Conservation (phyloP, 768 basidiomycete genomes). For the Rhodotorula graminis region DNA sequence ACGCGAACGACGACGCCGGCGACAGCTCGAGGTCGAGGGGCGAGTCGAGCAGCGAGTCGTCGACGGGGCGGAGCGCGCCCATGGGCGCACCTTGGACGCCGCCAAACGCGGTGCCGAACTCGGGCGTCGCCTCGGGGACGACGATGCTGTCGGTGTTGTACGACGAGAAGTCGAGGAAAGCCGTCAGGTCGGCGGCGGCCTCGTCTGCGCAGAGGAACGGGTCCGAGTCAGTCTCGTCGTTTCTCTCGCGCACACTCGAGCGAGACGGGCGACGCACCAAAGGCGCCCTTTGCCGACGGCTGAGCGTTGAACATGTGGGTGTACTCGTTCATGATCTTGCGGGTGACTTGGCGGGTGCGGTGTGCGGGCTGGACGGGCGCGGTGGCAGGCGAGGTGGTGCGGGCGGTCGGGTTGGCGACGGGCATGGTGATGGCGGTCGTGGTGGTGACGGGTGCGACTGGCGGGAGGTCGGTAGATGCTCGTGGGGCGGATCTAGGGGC, state of each 20-base stretch:
- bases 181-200: constrained; percentile 29
- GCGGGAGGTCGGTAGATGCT: not conserved
- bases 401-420: not conserved
- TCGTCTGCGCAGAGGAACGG: constrained; percentile 3
- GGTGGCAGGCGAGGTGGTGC: not conserved
- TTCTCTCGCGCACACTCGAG: not conserved
- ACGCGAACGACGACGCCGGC: constrained; percentile 21
- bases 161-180: constrained; percentile 35
- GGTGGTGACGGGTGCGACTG: not conserved
- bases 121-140: not conserved
- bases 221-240: no score
- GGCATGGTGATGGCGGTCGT: not conserved
- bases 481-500: not conserved
- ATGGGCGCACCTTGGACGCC: not conserved
- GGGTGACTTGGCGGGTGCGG: not conserved
- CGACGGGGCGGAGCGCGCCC: constrained; percentile 24
- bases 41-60: constrained; percentile 38
- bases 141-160: constrained; percentile 6
- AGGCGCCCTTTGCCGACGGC: constrained; percentile 1
- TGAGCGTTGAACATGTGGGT: not conserved
- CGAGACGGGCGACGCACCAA: not conserved
- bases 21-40: constrained; percentile 36
- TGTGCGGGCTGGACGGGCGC: not conserved
- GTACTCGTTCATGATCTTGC: constrained; percentile 23
- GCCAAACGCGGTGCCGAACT: constrained; percentile 12